Base-by-base conservation (phyloP, 352 stramenopile species). In the Hyphochytrium catenoides region DNA sequence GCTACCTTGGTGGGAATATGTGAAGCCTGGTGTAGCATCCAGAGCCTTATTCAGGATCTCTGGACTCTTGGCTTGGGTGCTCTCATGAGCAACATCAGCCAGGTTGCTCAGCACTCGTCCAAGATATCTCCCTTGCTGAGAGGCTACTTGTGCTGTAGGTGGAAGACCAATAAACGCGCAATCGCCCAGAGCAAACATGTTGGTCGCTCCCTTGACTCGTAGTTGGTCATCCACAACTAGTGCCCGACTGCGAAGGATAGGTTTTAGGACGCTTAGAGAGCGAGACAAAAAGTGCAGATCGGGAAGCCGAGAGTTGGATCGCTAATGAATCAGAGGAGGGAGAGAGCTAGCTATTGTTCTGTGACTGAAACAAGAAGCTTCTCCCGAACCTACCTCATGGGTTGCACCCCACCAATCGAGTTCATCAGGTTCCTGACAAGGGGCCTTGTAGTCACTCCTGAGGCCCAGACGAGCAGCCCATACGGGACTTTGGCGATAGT, bases 331-430 rank as follows among this genome's bases (percentile, higher is more conserved):
- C n/a, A n/a, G n/a, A n/a, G n/a, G n/a, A n/a, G n/a, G n/a, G n/a
- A n/a, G n/a, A n/a, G n/a, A n/a, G n/a, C n/a, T n/a, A n/a, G n/a
- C n/a, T n/a, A n/a, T n/a, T n/a, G n/a, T n/a, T 76, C 75, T 37
- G 74, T 59, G 46, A 77, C 77, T 28, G 79, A 28, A 39, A 87
- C 69, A 26, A 59, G 39, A 54, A 85, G 74, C 29, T 63, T 77
- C 27, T 50, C 52, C n/a, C 74, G 70, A 9, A 67, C 56, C 42
- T 65, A 48, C 40, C 85, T 74, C 53, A 79, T 82, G 30, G 16
- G 30, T 31, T 52, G 52, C 32, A 81, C 71, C 22, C 64, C 43
- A 15, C 70, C 65, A 41, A 88, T 40, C 21, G 67, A 48, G 28
- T 43, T 33, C 20, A 39, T 45, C 15, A 54, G 29, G 22, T 48